These are phyloP conservation scores for Lasiodiplodia hormozganensis DNA, from an alignment of 2,329 filamentous ascomycete genomes.

Conservation along the genomic window DNA sequence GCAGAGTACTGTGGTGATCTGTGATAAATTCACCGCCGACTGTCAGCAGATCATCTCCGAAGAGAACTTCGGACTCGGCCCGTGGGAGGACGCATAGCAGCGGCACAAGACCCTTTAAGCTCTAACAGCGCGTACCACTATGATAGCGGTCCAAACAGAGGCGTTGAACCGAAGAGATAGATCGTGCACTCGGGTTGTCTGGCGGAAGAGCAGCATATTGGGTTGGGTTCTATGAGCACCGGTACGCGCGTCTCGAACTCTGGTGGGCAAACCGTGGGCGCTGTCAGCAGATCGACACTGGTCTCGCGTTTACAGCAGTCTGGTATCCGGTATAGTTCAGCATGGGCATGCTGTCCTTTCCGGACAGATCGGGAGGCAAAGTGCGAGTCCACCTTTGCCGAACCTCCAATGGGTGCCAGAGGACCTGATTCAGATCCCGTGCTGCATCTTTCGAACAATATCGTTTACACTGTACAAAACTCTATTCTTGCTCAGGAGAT, in stretches of 20 bases:
- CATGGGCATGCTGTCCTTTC: neutral
- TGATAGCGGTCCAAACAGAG: neutral
- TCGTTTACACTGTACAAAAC: neutral
- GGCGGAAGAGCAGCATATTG: neutral
- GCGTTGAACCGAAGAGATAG: neutral
- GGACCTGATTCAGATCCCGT: neutral
- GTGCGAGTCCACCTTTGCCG: neutral
- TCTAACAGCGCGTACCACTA: neutral
- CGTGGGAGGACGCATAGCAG: slow-evolving; percentile 8
- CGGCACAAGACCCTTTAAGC: neutral
- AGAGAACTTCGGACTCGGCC: slow-evolving; percentile 1
- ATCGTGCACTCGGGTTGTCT: neutral
- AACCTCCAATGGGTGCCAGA: neutral
- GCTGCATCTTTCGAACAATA: neutral
- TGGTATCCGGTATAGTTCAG: neutral
- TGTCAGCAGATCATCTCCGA: neutral
- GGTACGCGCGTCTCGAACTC: neutral
- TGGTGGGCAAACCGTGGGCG: neutral
- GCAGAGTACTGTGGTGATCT: neutral
- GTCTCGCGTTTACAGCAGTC: neutral
- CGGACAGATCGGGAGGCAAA: neutral
- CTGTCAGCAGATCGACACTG: neutral
- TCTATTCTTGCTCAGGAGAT: neutral
- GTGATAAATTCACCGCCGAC: neutral
- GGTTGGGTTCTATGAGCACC: neutral